Evolutionary conservation across 257 asterid genomes (phyloP).

Genomic region (Fraxinus quadrangulata): DNA sequence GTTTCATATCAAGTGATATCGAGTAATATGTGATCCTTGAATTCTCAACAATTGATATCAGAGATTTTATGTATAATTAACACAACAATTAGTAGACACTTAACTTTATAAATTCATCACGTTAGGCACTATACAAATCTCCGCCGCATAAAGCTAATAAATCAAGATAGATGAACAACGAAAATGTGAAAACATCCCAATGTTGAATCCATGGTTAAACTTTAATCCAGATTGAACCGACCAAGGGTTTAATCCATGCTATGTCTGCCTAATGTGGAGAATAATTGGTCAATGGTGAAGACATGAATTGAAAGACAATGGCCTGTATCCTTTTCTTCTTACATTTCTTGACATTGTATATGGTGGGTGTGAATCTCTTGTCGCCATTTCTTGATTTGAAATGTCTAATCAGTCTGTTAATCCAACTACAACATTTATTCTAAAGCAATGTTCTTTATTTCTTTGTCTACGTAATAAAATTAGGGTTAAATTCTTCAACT

Average conservation of each 20-base stretch:
- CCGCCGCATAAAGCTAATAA: too few relatives aligned
- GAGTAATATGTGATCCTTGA: too few relatives aligned
- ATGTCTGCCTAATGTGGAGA: neutral
- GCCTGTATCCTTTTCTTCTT: neutral
- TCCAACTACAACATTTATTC: neutral
- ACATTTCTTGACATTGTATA: neutral
- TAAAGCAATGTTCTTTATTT: neutral
- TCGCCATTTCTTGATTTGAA: neutral
- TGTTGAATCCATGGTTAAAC: neutral
- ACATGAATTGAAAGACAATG: neutral
- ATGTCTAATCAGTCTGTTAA: neutral
- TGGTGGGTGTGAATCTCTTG: neutral
- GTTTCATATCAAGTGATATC: too few relatives aligned
- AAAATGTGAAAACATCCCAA: neutral
- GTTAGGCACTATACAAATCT: too few relatives aligned
- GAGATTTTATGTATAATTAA: too few relatives aligned
- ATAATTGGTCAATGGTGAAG: neutral
- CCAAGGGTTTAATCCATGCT: neutral
- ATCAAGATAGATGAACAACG: too few relatives aligned
- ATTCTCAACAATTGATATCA: too few relatives aligned
- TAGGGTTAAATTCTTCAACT: neutral
- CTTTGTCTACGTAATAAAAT: neutral
- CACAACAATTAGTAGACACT: too few relatives aligned
- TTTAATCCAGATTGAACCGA: neutral
- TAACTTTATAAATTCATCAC: too few relatives aligned